Percentiles rank a stretch among this genome's conserved stretches.
These are phyloP conservation scores for Blepharisma stoltei DNA, from an alignment of 73 alveolate genomes.

Conservation along the genomic window DNA sequence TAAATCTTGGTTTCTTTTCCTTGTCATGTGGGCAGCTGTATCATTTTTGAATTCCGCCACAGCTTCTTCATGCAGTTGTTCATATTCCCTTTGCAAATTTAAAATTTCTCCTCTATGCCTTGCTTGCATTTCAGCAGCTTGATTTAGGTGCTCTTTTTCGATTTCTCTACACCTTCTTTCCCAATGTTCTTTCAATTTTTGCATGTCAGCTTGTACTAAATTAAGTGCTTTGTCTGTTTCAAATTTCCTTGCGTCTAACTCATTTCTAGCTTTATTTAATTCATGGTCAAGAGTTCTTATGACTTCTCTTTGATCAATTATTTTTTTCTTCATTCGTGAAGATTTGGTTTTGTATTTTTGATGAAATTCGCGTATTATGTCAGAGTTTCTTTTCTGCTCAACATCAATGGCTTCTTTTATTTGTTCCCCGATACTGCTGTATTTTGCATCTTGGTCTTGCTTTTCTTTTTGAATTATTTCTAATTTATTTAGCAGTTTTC, in stretches of 20 bases:
- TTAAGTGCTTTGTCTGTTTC: background rate
- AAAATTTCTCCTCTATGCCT: constrained; percentile 10
- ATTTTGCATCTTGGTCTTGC: constrained; percentile 22
- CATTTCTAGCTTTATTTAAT: background rate
- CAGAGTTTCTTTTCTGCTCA: constrained; percentile 24
- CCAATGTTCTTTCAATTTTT: constrained; percentile 30
- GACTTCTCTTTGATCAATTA: constrained; percentile 5
- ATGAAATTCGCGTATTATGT: background rate
- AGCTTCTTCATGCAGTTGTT: background rate
- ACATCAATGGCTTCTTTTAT: constrained; percentile 5
- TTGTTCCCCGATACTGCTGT: constrained; percentile 40
- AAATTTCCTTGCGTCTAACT: background rate
- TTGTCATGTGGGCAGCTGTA: constrained; percentile 20
- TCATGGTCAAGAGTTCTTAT: constrained; percentile 9
- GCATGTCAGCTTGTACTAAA: constrained; percentile 2
- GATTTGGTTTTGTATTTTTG: constrained; percentile 2
- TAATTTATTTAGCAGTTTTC: background rate
- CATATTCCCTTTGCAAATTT: constrained; percentile 14
- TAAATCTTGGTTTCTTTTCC: constrained; percentile 21
- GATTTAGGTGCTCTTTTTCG: constrained; percentile 1
- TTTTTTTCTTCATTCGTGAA: constrained; percentile 13
- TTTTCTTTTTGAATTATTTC: background rate
- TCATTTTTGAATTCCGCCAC: constrained; percentile 11
- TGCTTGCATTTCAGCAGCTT: background rate
- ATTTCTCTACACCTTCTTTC: constrained; percentile 25